These are phyloP conservation scores for Microcos paniculata DNA, from an alignment of 345 rosid genomes.

Conservation along the genomic window DNA sequence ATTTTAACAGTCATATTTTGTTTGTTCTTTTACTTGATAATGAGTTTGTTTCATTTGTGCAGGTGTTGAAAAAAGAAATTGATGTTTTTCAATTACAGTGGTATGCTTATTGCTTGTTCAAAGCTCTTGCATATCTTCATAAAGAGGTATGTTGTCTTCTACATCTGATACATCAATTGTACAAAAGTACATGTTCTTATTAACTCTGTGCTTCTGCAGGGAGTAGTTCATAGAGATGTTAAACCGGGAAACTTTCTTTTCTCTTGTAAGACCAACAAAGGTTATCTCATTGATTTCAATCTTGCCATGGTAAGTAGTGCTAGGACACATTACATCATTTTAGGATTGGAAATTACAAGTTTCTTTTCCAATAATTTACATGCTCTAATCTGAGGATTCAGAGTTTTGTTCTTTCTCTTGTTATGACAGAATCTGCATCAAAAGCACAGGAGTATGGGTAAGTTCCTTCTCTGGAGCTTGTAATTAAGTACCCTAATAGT, in stretches of 20 bases:
- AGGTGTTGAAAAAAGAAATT: slow-evolving; percentile 74
- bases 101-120: slow-evolving; percentile 88
- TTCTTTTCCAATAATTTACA: neutral
- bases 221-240: slow-evolving; percentile 90
- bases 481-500: neutral
- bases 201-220: slow-evolving; percentile 40
- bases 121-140: slow-evolving; percentile 83
- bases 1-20: neutral
- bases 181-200: neutral
- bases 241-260: slow-evolving; percentile 98
- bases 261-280: slow-evolving; percentile 69
- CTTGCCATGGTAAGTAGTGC: slow-evolving; percentile 79
- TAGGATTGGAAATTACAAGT: neutral
- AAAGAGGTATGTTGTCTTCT: slow-evolving; percentile 54
- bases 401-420: slow-evolving; percentile 15
- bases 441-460: slow-evolving; percentile 61
- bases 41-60: slow-evolving; percentile 18
- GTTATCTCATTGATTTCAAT: slow-evolving; percentile 93
- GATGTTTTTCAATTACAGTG: slow-evolving; percentile 66
- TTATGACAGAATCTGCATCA: slow-evolving; percentile 74
- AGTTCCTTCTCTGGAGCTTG: slow-evolving; percentile 19
- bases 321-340: neutral
- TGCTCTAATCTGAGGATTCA: neutral
- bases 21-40: slow-evolving; percentile 19
- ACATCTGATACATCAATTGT: neutral